Evolutionary conservation across 371 early-diverging fungal genomes (phyloP).

Genomic region (Mortierella sp.): DNA sequence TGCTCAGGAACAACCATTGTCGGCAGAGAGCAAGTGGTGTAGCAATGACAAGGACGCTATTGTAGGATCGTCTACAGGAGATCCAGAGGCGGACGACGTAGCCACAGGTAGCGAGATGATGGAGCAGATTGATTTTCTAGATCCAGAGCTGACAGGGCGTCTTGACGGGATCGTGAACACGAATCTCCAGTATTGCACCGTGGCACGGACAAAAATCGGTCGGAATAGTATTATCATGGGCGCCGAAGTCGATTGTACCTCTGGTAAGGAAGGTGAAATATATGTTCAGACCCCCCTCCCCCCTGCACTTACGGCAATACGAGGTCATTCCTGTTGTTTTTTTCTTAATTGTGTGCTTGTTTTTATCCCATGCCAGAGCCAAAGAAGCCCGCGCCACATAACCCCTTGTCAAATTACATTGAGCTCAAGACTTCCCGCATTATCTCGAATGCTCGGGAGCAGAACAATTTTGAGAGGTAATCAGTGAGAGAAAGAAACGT

Average conservation of each 20-base stretch:
- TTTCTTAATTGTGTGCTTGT: background rate
- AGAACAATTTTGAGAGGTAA: constrained; percentile 74
- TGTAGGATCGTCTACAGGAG: no score
- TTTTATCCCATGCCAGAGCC: constrained; percentile 56
- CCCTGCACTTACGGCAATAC: no score
- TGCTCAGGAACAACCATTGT: no score
- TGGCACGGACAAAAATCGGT: constrained; percentile 85
- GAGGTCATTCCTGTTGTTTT: no score
- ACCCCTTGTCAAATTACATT: constrained; percentile 72
- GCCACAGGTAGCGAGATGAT: background rate
- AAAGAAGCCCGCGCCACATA: constrained; percentile 49
- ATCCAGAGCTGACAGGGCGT: constrained; percentile 57
- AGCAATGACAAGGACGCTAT: no score
- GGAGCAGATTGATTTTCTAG: constrained; percentile 39
- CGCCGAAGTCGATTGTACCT: constrained; percentile 92
- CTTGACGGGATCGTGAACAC: constrained; percentile 74
- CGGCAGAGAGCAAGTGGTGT: no score
- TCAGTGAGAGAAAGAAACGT: no score
- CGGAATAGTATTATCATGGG: constrained; percentile 80
- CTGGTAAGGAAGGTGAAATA: constrained; percentile 45
- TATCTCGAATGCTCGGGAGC: constrained; percentile 65
- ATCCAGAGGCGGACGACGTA: background rate
- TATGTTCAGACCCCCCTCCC: no score
- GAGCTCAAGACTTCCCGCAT: constrained; percentile 91
- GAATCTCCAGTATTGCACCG: constrained; percentile 88